Conservation (phyloP, 2,329 filamentous ascomycete species). For the Monilinia aucupariae region DNA sequence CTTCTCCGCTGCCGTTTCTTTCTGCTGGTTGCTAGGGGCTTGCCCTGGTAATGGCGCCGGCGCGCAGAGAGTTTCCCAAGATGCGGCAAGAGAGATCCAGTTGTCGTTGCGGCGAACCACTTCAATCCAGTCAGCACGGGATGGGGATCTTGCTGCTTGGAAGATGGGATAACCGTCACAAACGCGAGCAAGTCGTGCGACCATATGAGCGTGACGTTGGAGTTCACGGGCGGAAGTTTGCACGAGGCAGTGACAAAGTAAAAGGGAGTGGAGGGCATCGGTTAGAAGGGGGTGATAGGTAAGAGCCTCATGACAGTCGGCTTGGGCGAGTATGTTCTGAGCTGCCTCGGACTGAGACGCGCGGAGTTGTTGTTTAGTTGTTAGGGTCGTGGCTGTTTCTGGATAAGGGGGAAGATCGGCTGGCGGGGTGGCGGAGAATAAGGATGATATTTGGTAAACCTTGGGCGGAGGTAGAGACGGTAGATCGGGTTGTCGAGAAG, state of each 20-base stretch:
- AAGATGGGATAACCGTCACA: slow-evolving; percentile 79
- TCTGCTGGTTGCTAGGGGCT: slow-evolving; percentile 33
- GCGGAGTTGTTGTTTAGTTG: slow-evolving; percentile 34
- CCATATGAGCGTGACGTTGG: slow-evolving; percentile 75
- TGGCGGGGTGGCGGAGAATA: slow-evolving; percentile 67
- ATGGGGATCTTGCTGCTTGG: slow-evolving; percentile 63
- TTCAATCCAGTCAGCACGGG: slow-evolving; percentile 76
- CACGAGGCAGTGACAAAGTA: slow-evolving; percentile 72
- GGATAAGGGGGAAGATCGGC: slow-evolving; percentile 64
- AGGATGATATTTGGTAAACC: slow-evolving; percentile 50
- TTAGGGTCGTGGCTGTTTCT: slow-evolving; percentile 36
- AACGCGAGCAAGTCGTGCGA: slow-evolving; percentile 66
- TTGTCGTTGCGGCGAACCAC: slow-evolving; percentile 62
- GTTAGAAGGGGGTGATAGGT: slow-evolving; percentile 78
- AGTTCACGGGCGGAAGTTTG: slow-evolving; percentile 76
- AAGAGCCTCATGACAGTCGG: slow-evolving; percentile 55
- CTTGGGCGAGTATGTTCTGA: slow-evolving; percentile 37
- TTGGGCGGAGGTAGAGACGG: slow-evolving; percentile 46
- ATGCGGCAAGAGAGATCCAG: slow-evolving; percentile 59
- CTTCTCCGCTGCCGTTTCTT: slow-evolving; percentile 48
- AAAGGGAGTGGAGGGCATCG: slow-evolving; percentile 71
- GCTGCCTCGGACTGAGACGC: slow-evolving; percentile 31
- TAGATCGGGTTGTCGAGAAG: slow-evolving; percentile 33
- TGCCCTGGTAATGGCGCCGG: slow-evolving; percentile 49
- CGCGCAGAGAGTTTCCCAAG: slow-evolving; percentile 68